phyloP scores from a whole-genome alignment of 2,329 filamentous ascomycete species.

The Cladorrhinum sp. region DNA sequence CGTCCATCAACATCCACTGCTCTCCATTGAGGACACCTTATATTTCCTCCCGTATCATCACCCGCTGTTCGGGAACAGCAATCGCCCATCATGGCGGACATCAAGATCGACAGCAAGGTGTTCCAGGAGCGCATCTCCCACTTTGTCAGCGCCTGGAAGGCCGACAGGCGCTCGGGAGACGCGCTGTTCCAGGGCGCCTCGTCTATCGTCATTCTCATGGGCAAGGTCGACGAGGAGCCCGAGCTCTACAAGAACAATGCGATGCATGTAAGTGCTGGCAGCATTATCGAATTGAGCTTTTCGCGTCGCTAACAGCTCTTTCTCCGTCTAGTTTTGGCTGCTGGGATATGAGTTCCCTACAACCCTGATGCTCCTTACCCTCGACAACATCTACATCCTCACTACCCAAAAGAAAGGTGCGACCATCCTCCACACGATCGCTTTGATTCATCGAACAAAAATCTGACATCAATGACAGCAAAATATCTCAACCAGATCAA shows the following conservation, averaged over 20 bases:
- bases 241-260: conserved; percentile 95
- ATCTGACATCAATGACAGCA: conserved; percentile 53
- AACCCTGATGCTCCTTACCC: conserved; percentile 87
- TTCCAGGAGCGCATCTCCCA: conserved; percentile 92
- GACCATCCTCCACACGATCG: not conserved
- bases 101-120: conserved; percentile 89
- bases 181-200: conserved; percentile 79
- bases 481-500: conserved; percentile 91
- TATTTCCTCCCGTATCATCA: conserved; percentile 11
- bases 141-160: conserved; percentile 90
- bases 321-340: conserved; percentile 81
- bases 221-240: conserved; percentile 76
- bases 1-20: conserved; percentile 15
- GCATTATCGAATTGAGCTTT: not conserved
- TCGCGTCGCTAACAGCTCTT: conserved; percentile 16
- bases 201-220: conserved; percentile 87
- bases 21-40: conserved; percentile 16
- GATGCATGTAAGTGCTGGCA: conserved; percentile 70
- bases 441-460: not conserved
- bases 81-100: conserved; percentile 64
- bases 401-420: conserved; percentile 96
- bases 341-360: conserved; percentile 98
- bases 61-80: conserved; percentile 20
- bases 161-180: conserved; percentile 86
- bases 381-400: conserved; percentile 84